Evolutionary conservation across 495 filamentous ascomycete species (phyloP).

Genomic region (Glarea lozoyensis): DNA sequence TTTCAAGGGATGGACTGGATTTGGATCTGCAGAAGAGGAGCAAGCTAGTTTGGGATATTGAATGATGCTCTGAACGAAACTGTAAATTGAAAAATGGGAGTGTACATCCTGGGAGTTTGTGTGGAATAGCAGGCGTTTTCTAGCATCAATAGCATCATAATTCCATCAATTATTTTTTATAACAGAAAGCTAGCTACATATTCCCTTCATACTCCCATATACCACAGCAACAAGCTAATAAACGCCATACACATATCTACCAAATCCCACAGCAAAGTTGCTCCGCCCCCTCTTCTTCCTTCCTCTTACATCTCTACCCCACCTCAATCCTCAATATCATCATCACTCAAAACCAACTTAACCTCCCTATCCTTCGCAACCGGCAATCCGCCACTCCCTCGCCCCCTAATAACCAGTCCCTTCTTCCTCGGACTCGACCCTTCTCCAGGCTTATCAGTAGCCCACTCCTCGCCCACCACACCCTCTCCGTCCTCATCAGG

Average conservation of each 20-base stretch:
- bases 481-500: conserved; percentile 36
- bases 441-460: conserved; percentile 47
- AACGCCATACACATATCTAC: too few species aligned
- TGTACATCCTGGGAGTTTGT: too few species aligned
- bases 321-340: conserved; percentile 80
- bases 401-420: conserved; percentile 13
- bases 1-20: conserved; percentile 60
- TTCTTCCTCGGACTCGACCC: conserved; percentile 20
- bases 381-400: conserved; percentile 15
- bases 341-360: conserved; percentile 75
- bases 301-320: background rate
- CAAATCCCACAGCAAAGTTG: background rate
- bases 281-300: too few species aligned
- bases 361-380: conserved; percentile 38
- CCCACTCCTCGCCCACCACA: conserved; percentile 37
- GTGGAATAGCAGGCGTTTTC: too few species aligned
- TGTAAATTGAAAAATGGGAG: too few species aligned
- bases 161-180: background rate
- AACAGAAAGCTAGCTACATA: conserved; percentile 1
- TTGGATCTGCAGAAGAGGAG: conserved; percentile 15
- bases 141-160: too few species aligned
- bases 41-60: too few species aligned
- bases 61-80: too few species aligned
- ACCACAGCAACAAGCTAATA: too few species aligned
- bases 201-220: too few species aligned